These are phyloP conservation scores for Gonapodya prolifera DNA, from an alignment of 192 early-diverging fungal genomes.

Conservation along the genomic window DNA sequence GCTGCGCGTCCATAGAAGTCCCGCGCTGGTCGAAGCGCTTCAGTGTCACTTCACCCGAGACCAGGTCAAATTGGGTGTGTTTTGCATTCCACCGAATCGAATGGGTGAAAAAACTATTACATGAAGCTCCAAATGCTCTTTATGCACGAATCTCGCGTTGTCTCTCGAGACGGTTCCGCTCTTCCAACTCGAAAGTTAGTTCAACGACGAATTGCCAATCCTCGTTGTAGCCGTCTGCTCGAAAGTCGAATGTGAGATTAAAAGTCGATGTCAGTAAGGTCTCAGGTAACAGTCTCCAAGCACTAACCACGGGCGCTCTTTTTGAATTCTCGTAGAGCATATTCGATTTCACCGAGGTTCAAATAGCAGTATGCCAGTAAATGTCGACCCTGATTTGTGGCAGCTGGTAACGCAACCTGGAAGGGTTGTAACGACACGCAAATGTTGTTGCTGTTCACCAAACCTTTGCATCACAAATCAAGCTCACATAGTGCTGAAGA, in stretches of 20 bases:
- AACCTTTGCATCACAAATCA: neutral
- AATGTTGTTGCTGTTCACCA: neutral
- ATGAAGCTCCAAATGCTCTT: too few relatives aligned
- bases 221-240: slow-evolving; percentile 36
- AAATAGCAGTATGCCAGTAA: slow-evolving; percentile 43
- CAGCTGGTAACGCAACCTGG: slow-evolving; percentile 33
- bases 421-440: neutral
- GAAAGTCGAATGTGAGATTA: slow-evolving; percentile 6
- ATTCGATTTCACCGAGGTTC: slow-evolving; percentile 35
- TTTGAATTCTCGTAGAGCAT: slow-evolving; percentile 40
- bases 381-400: slow-evolving; percentile 31
- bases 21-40: too few relatives aligned
- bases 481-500: slow-evolving; percentile 36
- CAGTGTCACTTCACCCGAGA: too few relatives aligned
- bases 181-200: slow-evolving; percentile 39
- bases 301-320: slow-evolving; percentile 37
- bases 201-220: slow-evolving; percentile 53
- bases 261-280: slow-evolving; percentile 1
- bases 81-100: too few relatives aligned
- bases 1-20: too few relatives aligned
- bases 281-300: slow-evolving; percentile 1
- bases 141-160: too few relatives aligned
- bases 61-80: too few relatives aligned
- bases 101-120: too few relatives aligned
- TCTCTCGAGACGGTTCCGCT: too few relatives aligned